Base-by-base conservation (phyloP, 2,329 filamentous ascomycete species). In the Seiridium unicorne region DNA sequence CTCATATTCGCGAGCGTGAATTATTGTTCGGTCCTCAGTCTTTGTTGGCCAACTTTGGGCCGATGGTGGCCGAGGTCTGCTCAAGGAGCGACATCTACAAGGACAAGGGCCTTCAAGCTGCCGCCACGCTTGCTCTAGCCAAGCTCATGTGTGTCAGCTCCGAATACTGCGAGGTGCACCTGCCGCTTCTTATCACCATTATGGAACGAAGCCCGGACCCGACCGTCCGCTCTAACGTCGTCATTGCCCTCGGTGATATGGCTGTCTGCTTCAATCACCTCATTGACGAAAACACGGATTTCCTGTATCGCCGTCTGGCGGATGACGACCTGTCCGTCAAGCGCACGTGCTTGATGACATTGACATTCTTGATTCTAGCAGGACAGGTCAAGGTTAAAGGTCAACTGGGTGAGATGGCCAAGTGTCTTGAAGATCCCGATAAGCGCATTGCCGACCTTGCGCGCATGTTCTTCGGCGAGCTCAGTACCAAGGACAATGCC, bases 371-470 rank as follows among this genome's bases (percentile, higher is more conserved):
- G 60, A 99, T 99, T 68, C 79, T 99, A 49, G 95, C 95, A 0
- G 95, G 96, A 34, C 95, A 99, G 76, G 94, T 99, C 79, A 99
- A 99, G 82, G 95, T 99, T 75, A 99, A 99, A 81, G 95, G 95
- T 34, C 95, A 99, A 76, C 81, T 99, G 9, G 95, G 95, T 54
- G 94, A 98, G 79, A 99, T 99, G 95, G 95, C 95, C 60, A 99
- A 99, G 79, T 99, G 95, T 67, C 84, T 99, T 36, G 95, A 99
- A 76, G 95, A 99, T 70, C 87, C 89, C n/a, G 96, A 99, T 72
- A 93, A 93, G 76, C 87, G 91, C 63, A 97, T 98, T 64, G 91
- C 93, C 0, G 95, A 99, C 71, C 84, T 99, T 70, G 92, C 93
- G 11, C 85, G 92, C 61, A 98, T 98, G 94, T 99, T 99, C 85